These are phyloP conservation scores for Botrytis porri DNA, from an alignment of 2,329 filamentous ascomycete species.

Conservation along the genomic window DNA sequence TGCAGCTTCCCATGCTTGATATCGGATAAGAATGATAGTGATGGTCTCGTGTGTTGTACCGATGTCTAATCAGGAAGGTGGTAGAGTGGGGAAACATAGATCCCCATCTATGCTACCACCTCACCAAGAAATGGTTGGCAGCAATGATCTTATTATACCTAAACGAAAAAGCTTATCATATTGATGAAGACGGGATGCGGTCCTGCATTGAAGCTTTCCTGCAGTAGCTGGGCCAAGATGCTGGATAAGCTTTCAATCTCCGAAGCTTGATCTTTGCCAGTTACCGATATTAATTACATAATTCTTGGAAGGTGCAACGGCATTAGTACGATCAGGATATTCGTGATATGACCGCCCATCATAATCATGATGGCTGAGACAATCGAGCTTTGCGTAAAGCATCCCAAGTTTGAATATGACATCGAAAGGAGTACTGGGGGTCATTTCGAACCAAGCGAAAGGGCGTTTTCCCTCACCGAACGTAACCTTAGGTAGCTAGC, in stretches of 20 bases:
- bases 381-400: background rate
- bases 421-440: background rate
- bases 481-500: background rate
- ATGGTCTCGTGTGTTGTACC: background rate
- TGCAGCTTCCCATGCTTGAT: background rate
- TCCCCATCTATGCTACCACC: background rate
- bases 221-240: background rate
- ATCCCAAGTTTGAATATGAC: background rate
- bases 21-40: constrained; percentile 9
- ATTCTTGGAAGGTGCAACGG: background rate
- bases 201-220: background rate
- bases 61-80: constrained; percentile 14
- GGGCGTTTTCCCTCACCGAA: background rate
- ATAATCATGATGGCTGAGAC: background rate
- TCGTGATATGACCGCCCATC: background rate
- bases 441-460: background rate
- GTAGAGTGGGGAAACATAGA: background rate
- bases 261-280: background rate
- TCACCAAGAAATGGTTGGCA: background rate
- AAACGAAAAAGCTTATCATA: constrained; percentile 13
- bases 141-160: background rate
- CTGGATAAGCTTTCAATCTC: background rate
- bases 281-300: background rate
- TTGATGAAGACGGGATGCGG: background rate
- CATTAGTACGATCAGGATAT: background rate